A percentile compares a stretch with the other conserved stretches of the same genome.
These are phyloP conservation scores for Chalciporus chontae DNA, from an alignment of 768 basidiomycete genomes.

Conservation along the genomic window DNA sequence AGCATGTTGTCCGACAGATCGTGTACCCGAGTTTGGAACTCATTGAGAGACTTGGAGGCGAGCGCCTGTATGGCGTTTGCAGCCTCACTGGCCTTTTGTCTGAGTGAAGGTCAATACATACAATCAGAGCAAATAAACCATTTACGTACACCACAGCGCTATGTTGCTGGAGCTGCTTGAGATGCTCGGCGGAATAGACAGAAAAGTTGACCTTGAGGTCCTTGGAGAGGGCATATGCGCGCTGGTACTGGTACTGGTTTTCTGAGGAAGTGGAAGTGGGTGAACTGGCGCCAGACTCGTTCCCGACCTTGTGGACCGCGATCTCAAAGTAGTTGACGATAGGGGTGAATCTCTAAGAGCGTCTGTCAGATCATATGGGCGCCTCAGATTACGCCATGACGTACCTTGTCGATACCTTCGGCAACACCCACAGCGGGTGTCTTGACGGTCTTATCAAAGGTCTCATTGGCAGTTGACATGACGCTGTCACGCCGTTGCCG, in stretches of 20 bases:
- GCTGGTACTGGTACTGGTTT: conserved; percentile 74
- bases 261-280: conserved; percentile 48
- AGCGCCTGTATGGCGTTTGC: conserved; percentile 59
- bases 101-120: conserved; percentile 24
- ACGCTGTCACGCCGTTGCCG: conserved; percentile 54
- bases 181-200: conserved; percentile 65
- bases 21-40: conserved; percentile 56
- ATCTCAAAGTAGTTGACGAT: conserved; percentile 69
- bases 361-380: conserved; percentile 11
- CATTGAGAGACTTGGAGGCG: conserved; percentile 52
- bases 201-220: conserved; percentile 60
- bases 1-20: conserved; percentile 65
- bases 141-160: conserved; percentile 56
- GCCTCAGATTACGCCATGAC: conserved; percentile 22
- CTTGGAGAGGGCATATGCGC: conserved; percentile 62
- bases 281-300: conserved; percentile 45
- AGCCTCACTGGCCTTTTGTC: conserved; percentile 67
- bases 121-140: neutral
- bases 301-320: conserved; percentile 46
- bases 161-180: conserved; percentile 67
- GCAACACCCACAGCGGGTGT: conserved; percentile 60
- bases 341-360: conserved; percentile 60
- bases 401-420: conserved; percentile 70
- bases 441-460: conserved; percentile 62
- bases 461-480: conserved; percentile 53